Conservation (phyloP, 2,329 filamentous ascomycete genomes). For the Aspergillus tamarii region DNA sequence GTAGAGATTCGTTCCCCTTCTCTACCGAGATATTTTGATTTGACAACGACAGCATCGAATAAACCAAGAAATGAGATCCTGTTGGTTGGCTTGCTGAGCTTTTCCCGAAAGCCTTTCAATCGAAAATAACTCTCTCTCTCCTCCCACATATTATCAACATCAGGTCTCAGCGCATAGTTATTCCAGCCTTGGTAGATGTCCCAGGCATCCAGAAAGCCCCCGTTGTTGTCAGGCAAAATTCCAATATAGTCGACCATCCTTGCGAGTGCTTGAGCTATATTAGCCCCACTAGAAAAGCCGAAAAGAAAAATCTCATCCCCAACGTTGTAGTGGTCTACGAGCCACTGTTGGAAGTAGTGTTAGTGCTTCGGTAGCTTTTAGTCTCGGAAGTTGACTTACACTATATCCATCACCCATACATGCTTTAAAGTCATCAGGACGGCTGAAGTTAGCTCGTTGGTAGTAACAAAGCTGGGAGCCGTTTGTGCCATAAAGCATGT, state of each 20-base stretch:
- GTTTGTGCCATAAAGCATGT: neutral
- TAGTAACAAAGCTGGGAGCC: neutral
- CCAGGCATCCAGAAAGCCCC: neutral
- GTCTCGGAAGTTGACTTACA: neutral
- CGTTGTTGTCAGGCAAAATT: neutral
- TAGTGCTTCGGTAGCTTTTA: neutral
- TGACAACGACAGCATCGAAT: neutral
- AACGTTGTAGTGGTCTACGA: neutral
- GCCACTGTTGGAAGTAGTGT: neutral
- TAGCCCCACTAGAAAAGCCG: neutral
- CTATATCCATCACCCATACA: slow-evolving; percentile 1
- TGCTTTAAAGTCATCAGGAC: neutral
- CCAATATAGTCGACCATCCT: slow-evolving; percentile 1
- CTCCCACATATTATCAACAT: neutral
- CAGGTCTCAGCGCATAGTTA: neutral
- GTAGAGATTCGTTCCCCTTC: neutral
- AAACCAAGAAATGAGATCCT: neutral
- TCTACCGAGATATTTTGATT: too few relatives aligned
- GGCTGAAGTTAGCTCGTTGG: neutral
- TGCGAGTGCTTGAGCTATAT: neutral
- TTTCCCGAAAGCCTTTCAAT: neutral
- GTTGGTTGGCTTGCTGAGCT: neutral
- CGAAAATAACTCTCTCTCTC: neutral
- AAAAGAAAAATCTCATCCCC: slow-evolving; percentile 6
- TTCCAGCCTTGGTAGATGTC: neutral